phyloP scores from a whole-genome alignment of 768 basidiomycete genomes.

The Pulveroboletus ravenelii region DNA sequence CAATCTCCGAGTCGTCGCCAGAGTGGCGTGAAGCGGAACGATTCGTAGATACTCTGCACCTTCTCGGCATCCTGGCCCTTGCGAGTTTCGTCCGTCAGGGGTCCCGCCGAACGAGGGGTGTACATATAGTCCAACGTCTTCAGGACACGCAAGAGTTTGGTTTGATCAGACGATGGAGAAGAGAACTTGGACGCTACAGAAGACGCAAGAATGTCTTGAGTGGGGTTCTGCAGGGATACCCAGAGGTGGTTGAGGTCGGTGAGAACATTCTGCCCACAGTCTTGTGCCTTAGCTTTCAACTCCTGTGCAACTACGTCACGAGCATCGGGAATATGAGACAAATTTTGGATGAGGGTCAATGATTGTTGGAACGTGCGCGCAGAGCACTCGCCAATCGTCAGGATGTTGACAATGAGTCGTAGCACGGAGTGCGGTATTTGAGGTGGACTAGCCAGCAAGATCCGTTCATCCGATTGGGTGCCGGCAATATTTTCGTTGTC shows the following conservation, averaged over 20 bases:
- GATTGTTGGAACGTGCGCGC: constrained; percentile 95
- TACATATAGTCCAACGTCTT: constrained; percentile 99
- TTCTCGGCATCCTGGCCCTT: constrained; percentile 64
- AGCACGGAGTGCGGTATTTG: constrained; percentile 82
- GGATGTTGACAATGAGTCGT: constrained; percentile 90
- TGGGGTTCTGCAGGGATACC: constrained; percentile 51
- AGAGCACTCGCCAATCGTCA: constrained; percentile 97
- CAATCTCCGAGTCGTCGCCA: constrained; percentile 93
- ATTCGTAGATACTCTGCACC: constrained; percentile 84
- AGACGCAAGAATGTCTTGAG: constrained; percentile 54
- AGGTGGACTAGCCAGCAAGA: constrained; percentile 69
- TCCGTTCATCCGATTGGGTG: constrained; percentile 35
- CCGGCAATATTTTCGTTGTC: constrained; percentile 13
- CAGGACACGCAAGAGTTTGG: constrained; percentile 90
- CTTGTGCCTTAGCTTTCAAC: constrained; percentile 79
- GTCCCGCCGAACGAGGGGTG: constrained; percentile 49
- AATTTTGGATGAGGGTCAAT: constrained; percentile 84
- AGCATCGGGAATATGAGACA: constrained; percentile 84
- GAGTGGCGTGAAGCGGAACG: constrained; percentile 83
- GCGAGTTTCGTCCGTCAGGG: constrained; percentile 34
- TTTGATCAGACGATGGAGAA: constrained; percentile 88
- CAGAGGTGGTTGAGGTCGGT: constrained; percentile 76
- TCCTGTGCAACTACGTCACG: constrained; percentile 88
- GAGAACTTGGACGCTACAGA: constrained; percentile 87
- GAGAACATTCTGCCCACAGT: constrained; percentile 73